Percentiles rank a stretch among this genome's conserved stretches.
These are phyloP conservation scores for Kalanchoe fedtschenkoi DNA, from an alignment of 164 flowering plant genomes.

Conservation along the genomic window DNA sequence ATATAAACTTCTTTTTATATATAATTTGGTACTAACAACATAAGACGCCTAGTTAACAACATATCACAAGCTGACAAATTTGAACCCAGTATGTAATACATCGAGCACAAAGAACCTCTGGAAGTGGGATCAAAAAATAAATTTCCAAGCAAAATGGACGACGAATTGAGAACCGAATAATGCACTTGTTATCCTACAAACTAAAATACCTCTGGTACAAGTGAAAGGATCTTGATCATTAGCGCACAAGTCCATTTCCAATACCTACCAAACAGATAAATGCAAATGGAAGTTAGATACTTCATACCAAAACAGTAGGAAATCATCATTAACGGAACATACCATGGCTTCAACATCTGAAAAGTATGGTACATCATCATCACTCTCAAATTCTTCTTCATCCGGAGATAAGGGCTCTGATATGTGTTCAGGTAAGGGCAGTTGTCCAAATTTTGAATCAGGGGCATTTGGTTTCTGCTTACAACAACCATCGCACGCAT, in stretches of 20 bases:
- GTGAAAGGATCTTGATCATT: conserved; percentile 29
- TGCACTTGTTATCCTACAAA: neutral
- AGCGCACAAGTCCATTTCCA: conserved; percentile 78
- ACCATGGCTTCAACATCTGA: conserved; percentile 90
- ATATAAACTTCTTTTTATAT: too few relatives aligned
- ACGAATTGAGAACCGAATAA: neutral
- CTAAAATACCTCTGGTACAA: conserved; percentile 41
- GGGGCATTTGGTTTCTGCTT: conserved; percentile 13
- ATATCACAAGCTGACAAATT: too few relatives aligned
- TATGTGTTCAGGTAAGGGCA: conserved; percentile 15
- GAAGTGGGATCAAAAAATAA: too few relatives aligned
- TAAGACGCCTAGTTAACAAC: too few relatives aligned
- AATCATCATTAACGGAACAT: conserved; percentile 4
- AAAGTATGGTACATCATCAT: conserved; percentile 58
- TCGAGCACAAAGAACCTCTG: too few relatives aligned
- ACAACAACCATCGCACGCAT: conserved; percentile 8
- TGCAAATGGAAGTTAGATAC: neutral
- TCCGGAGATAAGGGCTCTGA: conserved; percentile 24
- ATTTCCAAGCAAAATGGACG: too few relatives aligned
- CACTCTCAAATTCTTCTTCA: conserved; percentile 45
- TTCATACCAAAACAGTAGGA: neutral
- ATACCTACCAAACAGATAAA: conserved; percentile 39
- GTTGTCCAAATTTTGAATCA: conserved; percentile 13
- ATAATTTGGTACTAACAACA: too few relatives aligned
- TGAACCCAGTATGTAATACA: too few relatives aligned